Evolutionary conservation across 768 basidiomycete species (phyloP), one percentile per base, ranked within the genome.

Genomic region (Pleurotus citrinopileatus): DNA sequence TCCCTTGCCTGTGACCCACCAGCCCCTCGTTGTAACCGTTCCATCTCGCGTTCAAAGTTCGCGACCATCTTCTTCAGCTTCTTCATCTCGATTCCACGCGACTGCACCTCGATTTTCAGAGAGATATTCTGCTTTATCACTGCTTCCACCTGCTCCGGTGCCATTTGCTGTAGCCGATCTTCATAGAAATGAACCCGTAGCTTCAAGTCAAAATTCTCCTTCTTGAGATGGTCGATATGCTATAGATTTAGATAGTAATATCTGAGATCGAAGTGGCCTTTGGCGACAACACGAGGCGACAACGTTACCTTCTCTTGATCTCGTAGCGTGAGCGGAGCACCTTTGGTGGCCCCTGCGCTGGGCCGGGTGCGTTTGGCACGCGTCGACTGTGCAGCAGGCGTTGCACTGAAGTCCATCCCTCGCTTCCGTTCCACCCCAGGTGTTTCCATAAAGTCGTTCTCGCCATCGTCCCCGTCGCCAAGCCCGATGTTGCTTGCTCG

Each of bases 181-280:
- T 98, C 92, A 38, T 97, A 81, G 66, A 97, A 96, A 65, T 97
- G 94, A 2, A 98, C 91, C 55, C 94, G 91, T 48, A 98, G 81
- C 69, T 98, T 97, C 66, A 99, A 86, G 63, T 87, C 89, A 68
- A 98, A 98, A 76, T 96, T 96, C 68, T 98, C 95, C 68, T 95
- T 97, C 74, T 96, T 94, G 63, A 94, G 82, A 57, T 85, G 86
- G 71, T 98, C 94, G 65, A 97, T 92, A 68, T 95, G 91, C 95
- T 98, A 63, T 23, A 42, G 38, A 32, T 43, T 28, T 12, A 26
- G 42, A 54, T 6, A 52, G 26, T 50, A 13, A 57, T 26, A 1
- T 28, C 25, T 12, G 19, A 17, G 22, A 50, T 44, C 17, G 32
- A 26, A 47, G 45, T 53, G 32, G 53, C 42, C 19, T 32, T 26